phyloP scores from a whole-genome alignment of 2,329 filamentous ascomycete species.

The Biscogniauxia sp. region DNA sequence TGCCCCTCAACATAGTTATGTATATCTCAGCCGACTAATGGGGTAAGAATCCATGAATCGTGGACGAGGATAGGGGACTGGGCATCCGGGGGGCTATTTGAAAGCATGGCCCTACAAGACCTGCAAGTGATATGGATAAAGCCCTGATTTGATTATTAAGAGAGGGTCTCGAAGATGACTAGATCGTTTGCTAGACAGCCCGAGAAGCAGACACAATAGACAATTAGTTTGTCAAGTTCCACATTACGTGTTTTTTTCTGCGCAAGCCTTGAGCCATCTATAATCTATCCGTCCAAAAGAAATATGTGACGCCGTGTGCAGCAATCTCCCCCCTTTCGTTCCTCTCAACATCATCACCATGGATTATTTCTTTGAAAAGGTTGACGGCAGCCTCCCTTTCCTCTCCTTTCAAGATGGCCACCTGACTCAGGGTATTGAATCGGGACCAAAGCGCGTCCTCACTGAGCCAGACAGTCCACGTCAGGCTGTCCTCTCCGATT shows the following conservation, averaged over 20 bases:
- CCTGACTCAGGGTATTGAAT: conserved; percentile 65
- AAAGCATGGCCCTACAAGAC: neutral
- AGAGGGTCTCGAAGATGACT: neutral
- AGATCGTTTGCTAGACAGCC: neutral
- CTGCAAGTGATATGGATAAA: neutral
- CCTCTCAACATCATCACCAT: conserved; percentile 49
- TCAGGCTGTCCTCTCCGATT: conserved; percentile 53
- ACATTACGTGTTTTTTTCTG: conserved; percentile 2
- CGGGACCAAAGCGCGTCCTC: conserved; percentile 63
- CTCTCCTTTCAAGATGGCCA: conserved; percentile 56
- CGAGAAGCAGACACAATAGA: neutral
- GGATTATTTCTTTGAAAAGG: conserved; percentile 53
- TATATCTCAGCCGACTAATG: conserved; percentile 65
- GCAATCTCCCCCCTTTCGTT: conserved; percentile 63
- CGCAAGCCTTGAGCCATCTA: conserved; percentile 22
- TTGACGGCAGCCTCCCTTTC: conserved; percentile 47
- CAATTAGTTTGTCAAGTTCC: neutral
- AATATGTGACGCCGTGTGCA: conserved; percentile 62
- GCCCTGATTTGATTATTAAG: neutral
- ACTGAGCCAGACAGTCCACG: conserved; percentile 57
- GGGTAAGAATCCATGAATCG: conserved; percentile 14
- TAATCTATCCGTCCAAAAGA: conserved; percentile 58
- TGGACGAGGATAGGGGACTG: neutral
- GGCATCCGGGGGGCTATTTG: neutral
- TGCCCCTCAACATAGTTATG: conserved; percentile 51